A percentile compares a stretch with the other conserved stretches of the same genome.
These are phyloP conservation scores for Phycomyces blakesleeanus DNA, from an alignment of 192 early-diverging fungal species.

Conservation along the genomic window DNA sequence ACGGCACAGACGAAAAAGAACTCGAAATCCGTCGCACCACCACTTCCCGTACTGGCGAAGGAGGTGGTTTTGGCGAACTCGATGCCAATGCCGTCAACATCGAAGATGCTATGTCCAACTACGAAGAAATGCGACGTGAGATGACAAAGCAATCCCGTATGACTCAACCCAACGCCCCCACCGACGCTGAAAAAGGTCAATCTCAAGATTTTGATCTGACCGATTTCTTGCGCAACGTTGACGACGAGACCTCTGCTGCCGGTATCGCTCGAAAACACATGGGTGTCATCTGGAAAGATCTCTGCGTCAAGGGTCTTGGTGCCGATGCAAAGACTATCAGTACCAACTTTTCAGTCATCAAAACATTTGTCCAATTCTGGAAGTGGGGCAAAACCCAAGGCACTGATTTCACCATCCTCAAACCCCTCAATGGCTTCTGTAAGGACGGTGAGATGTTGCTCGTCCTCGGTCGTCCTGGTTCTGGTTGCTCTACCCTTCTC, in stretches of 20 bases:
- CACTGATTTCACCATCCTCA: slow-evolving; percentile 44
- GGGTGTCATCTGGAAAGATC: slow-evolving; percentile 42
- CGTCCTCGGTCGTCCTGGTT: slow-evolving; percentile 66
- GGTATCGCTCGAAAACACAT: slow-evolving; percentile 42
- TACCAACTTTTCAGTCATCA: slow-evolving; percentile 14
- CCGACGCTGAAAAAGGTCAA: slow-evolving; percentile 13
- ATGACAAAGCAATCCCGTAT: slow-evolving; percentile 24
- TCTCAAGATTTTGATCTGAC: slow-evolving; percentile 42
- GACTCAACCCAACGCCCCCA: slow-evolving; percentile 2
- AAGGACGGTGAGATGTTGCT: slow-evolving; percentile 72
- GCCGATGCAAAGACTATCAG: slow-evolving; percentile 37
- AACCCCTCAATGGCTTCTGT: slow-evolving; percentile 60
- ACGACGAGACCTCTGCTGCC: slow-evolving; percentile 19
- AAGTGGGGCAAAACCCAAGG: slow-evolving; percentile 17
- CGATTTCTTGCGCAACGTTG: slow-evolving; percentile 27
- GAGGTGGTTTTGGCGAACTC: slow-evolving; percentile 30
- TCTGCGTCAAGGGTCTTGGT: slow-evolving; percentile 36
- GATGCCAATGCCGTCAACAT: slow-evolving; percentile 32
- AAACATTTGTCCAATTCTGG: slow-evolving; percentile 18
- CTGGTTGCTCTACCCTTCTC: slow-evolving; percentile 63
- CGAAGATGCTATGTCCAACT: slow-evolving; percentile 21
- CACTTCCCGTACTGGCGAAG: no score
- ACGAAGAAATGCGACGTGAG: slow-evolving; percentile 25
- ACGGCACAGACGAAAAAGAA: no score
- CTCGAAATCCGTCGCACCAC: no score